phyloP scores from a whole-genome alignment of 768 basidiomycete genomes.

The Tulasnella sp. region DNA sequence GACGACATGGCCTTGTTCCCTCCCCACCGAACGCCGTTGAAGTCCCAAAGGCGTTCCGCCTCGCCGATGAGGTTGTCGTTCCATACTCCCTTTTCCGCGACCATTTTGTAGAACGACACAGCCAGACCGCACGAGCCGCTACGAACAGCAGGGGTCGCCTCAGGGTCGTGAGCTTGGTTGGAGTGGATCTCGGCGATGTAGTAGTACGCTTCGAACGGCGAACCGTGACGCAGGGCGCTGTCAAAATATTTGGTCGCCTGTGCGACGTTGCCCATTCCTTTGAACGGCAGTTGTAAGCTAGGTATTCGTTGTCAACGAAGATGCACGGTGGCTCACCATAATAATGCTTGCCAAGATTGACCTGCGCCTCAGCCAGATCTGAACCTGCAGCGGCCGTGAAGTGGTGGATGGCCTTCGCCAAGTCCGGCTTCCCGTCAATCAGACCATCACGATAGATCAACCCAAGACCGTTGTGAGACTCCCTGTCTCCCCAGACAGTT shows the following conservation, averaged over 20 bases:
- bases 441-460: slow-evolving; percentile 89
- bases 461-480: slow-evolving; percentile 82
- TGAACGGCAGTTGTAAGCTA: neutral
- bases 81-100: slow-evolving; percentile 82
- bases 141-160: slow-evolving; percentile 22
- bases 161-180: slow-evolving; percentile 32
- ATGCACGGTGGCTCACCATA: slow-evolving; percentile 32
- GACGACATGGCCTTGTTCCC: neutral
- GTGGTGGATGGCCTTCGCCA: slow-evolving; percentile 47
- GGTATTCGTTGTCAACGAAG: neutral
- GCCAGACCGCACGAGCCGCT: slow-evolving; percentile 75
- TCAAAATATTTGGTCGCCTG: slow-evolving; percentile 69
- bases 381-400: slow-evolving; percentile 74
- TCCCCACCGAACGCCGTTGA: slow-evolving; percentile 22
- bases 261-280: slow-evolving; percentile 58
- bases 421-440: slow-evolving; percentile 50
- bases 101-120: slow-evolving; percentile 87
- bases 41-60: slow-evolving; percentile 62
- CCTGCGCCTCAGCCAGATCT: slow-evolving; percentile 86
- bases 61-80: slow-evolving; percentile 70
- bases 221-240: slow-evolving; percentile 72
- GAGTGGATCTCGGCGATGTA: slow-evolving; percentile 80
- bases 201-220: slow-evolving; percentile 90
- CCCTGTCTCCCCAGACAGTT: slow-evolving; percentile 65
- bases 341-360: slow-evolving; percentile 77